Evolutionary conservation across 2,329 filamentous ascomycete genomes (phyloP), one percentile per base, ranked within the genome.

Genomic region (Hyphodiscus sp.): DNA sequence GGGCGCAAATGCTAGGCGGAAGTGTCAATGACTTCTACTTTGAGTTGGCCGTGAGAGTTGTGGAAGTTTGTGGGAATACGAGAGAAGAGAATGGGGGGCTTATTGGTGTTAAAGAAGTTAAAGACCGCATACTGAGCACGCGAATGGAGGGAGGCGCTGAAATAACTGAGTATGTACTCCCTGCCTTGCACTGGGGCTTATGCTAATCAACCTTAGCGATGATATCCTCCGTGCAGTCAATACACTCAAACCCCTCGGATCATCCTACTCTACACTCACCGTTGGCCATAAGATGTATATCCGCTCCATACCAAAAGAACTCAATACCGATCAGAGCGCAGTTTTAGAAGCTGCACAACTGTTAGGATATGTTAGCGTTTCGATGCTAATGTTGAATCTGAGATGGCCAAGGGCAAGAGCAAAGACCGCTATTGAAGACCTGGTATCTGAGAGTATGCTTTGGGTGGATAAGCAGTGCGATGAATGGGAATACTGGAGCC

Each of bases 21-120:
- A 91, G 85, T 64, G 91, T 99, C 62, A 95, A 96, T 68, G 94
- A 99, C 70, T 99, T 99, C 68, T 99, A 97, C 74, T 97, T 97
- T 70, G 92, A 95, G 74, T 82, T 99, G 45, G 94, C 91, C 1
- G 92, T 97, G n/a, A 81, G 89, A 48, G 88, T 97, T 0, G 94
- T 99, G 6, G 92, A 97, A 70, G 83, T 96, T 8, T 99, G 94
- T 68, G 79, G 90, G 6, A 83, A 86, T 50, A 96, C 91, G 45
- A 78, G 94, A 50, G 82, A 81, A 3, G 92, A 96, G 72, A 99
- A 99, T 68, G 94, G 94, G 7, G 94, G 94, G 0, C 75, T 99
- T 64, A 89, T 99, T 50, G 88, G 88, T 11, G 80, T 97, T 18
- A 76, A 81, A 45, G 92, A 97, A 70, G 84, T 95, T 63, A 77